These are phyloP conservation scores for Daldinia childiae DNA, from an alignment of 495 filamentous ascomycete genomes.

Conservation along the genomic window DNA sequence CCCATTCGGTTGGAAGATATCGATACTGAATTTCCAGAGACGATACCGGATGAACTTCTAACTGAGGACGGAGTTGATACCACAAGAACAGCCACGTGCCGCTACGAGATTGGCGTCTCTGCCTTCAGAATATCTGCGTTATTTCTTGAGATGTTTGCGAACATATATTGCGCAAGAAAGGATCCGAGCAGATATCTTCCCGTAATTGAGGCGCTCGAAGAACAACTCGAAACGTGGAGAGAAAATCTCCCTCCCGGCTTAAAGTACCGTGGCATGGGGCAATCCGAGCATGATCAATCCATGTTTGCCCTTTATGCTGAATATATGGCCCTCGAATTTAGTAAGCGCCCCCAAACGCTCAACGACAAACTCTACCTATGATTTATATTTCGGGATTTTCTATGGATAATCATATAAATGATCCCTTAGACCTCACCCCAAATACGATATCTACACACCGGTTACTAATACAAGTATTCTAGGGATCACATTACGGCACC, in stretches of 20 bases:
- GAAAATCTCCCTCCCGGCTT: conserved; percentile 67
- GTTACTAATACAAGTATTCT: conserved; percentile 40
- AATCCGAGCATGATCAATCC: conserved; percentile 61
- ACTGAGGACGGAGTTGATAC: conserved; percentile 61
- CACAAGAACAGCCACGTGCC: conserved; percentile 64
- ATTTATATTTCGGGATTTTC: conserved; percentile 37
- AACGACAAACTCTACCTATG: not conserved
- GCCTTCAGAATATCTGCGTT: conserved; percentile 68
- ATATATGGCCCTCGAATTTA: conserved; percentile 58
- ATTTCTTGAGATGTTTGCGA: conserved; percentile 75
- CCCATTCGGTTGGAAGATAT: conserved; percentile 73
- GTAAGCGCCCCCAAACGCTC: conserved; percentile 11
- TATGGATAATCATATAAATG: conserved; percentile 24
- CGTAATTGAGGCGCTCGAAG: conserved; percentile 69
- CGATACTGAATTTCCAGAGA: conserved; percentile 77
- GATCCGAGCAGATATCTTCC: conserved; percentile 67
- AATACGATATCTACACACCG: too few relatives aligned
- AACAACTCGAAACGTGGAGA: conserved; percentile 63
- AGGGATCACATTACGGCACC: conserved; percentile 66
- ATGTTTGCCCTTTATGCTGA: conserved; percentile 62
- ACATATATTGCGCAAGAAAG: conserved; percentile 71
- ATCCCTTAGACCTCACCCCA: not conserved
- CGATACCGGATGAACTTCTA: conserved; percentile 72
- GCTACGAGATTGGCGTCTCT: conserved; percentile 69
- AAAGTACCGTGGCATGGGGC: conserved; percentile 48